Percentiles rank a stretch among this genome's conserved stretches.
phyloP scores from a whole-genome alignment of 73 alveolate genomes.

The Effrenium voratum region DNA sequence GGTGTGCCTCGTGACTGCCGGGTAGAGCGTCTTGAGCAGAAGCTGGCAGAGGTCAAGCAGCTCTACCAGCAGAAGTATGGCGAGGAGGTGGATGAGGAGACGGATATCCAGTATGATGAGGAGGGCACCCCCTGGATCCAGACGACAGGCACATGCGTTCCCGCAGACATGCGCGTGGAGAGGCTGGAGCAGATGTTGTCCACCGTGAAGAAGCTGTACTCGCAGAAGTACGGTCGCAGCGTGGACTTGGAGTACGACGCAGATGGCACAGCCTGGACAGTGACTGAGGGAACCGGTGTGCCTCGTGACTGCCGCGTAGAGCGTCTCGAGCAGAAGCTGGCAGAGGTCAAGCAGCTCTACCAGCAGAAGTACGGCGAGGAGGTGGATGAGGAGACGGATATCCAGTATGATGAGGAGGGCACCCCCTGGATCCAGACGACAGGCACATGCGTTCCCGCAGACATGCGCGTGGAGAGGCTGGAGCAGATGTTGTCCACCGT shows the following conservation, averaged over 20 bases:
- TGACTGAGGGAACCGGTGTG: background rate
- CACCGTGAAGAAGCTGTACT: background rate
- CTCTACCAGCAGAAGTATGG: slow-evolving; percentile 49
- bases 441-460: slow-evolving; percentile 42
- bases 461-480: slow-evolving; percentile 52
- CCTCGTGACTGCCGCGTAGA: background rate
- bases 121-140: slow-evolving; percentile 30
- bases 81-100: background rate
- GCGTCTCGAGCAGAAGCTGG: slow-evolving; percentile 38
- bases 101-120: slow-evolving; percentile 3
- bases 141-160: background rate
- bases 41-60: slow-evolving; percentile 31
- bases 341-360: slow-evolving; percentile 30
- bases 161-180: slow-evolving; percentile 37
- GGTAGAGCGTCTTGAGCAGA: slow-evolving; percentile 41
- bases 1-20: slow-evolving; percentile 61
- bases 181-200: slow-evolving; percentile 30
- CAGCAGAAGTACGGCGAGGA: slow-evolving; percentile 31
- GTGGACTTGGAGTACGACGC: slow-evolving; percentile 35
- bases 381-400: background rate
- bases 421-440: slow-evolving; percentile 34
- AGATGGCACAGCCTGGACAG: slow-evolving; percentile 25
- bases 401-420: slow-evolving; percentile 44
- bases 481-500: slow-evolving; percentile 12
- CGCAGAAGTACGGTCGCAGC: slow-evolving; percentile 13